phyloP scores from a whole-genome alignment of 768 basidiomycete genomes.

The Tephrocybe sp. region DNA sequence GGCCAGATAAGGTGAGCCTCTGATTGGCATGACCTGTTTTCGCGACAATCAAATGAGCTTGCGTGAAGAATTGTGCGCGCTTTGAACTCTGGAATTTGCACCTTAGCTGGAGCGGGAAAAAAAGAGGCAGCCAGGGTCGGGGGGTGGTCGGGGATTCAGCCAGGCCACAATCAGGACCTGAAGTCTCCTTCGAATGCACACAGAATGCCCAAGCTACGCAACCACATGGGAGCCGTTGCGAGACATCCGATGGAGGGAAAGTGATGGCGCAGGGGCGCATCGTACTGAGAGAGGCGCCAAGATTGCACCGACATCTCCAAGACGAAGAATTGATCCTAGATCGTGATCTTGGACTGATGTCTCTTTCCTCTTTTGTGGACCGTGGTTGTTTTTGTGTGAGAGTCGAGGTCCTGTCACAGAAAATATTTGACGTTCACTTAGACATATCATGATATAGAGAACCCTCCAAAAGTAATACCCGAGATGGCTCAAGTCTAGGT shows the following conservation, averaged over 20 bases:
- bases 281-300: neutral
- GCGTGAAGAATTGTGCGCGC: no score
- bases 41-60: no score
- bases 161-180: neutral
- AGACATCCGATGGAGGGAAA: neutral
- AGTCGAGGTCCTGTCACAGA: neutral
- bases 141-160: slow-evolving; percentile 7
- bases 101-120: neutral
- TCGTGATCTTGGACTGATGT: neutral
- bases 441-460: no score
- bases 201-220: neutral
- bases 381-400: neutral
- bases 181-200: slow-evolving; percentile 1
- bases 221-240: neutral
- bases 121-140: neutral
- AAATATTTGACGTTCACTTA: no score
- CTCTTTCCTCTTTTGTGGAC: neutral
- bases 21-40: no score
- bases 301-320: neutral
- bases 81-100: no score
- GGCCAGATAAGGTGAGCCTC: no score
- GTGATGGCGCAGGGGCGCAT: slow-evolving; percentile 5
- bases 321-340: slow-evolving; percentile 1
- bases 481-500: no score
- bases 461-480: no score